Evolutionary conservation across 805 yeast species (phyloP), one percentile per base, ranked within the genome.

Genomic region (Cyberlindnera amylophila): DNA sequence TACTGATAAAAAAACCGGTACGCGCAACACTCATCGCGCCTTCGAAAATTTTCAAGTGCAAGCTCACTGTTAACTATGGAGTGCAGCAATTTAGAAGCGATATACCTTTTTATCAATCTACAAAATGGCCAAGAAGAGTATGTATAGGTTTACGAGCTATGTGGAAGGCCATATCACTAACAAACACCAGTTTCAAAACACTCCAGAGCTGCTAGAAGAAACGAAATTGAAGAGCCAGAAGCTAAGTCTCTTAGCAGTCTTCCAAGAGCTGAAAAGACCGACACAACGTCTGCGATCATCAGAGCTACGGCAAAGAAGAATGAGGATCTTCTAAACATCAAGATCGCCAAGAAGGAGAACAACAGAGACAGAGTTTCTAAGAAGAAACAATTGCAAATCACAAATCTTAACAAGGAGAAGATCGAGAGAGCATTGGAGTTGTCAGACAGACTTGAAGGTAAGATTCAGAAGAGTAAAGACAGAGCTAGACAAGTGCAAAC

Each of bases 151-250:
- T 21, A 3, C 11, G 6, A 5, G 4, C n/a, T 32, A 5, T 10
- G 17, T 4, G 8, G 6, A 18, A 14, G 5, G 3, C 9, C 28
- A 33, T 4, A 12, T 16, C 24, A n/a, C 35, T 36, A 40, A 34
- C 40, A 17, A 4, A 6, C 17, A 10, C 3, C 34, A 67, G 74
- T 80, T 21, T 81, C 87, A 15, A 82, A 81, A 51, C 79, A 74
- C 47, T 81, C 89, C 34, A 74, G 93, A 66, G 88, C 89, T 3
- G 90, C 93, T 2, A 78, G 90, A 65, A 71, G 88, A 59, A 83
- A 82, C 6, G 75, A 71, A 45, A 61, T 66, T 12, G 64, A 57
- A 4, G 71, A 65, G 15, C 67, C 73, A 1, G 76, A 72, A 53
- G 73, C 74, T 9, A 74, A 70, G 49, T 69, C 72, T 7, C 65